Conservation (phyloP, 2,329 filamentous ascomycete genomes). For the Rhinocladiella mackenziei region DNA sequence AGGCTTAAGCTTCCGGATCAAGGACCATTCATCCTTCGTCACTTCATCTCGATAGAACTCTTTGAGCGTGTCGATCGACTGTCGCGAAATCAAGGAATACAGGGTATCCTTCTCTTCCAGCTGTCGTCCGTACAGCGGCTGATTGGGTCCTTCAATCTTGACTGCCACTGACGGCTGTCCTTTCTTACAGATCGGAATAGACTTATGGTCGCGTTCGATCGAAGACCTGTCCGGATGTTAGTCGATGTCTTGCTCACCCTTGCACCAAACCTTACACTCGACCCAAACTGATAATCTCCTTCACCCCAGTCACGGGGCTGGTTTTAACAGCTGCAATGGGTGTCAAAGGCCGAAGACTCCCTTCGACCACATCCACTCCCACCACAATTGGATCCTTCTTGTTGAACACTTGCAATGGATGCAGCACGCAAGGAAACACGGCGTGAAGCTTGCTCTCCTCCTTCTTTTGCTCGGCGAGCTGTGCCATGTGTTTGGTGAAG, state of each 20-base stretch:
- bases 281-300: slow-evolving; percentile 79
- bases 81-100: slow-evolving; percentile 81
- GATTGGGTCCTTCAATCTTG: slow-evolving; percentile 92
- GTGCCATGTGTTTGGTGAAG: slow-evolving; percentile 91
- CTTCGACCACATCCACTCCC: slow-evolving; percentile 92
- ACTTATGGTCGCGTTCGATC: slow-evolving; percentile 97
- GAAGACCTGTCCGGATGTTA: slow-evolving; percentile 61
- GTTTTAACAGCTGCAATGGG: slow-evolving; percentile 83
- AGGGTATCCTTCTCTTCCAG: slow-evolving; percentile 85
- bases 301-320: slow-evolving; percentile 71
- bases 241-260: slow-evolving; percentile 11
- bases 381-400: slow-evolving; percentile 95
- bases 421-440: slow-evolving; percentile 92
- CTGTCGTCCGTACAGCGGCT: slow-evolving; percentile 91
- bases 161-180: slow-evolving; percentile 95
- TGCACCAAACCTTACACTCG: slow-evolving; percentile 71
- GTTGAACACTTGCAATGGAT: slow-evolving; percentile 92
- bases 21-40: slow-evolving; percentile 84
- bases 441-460: slow-evolving; percentile 93
- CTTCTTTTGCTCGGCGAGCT: slow-evolving; percentile 84
- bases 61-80: slow-evolving; percentile 91
- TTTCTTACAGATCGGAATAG: slow-evolving; percentile 86
- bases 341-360: slow-evolving; percentile 78
- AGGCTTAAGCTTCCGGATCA: slow-evolving; percentile 93
- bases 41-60: slow-evolving; percentile 90